Conservation (phyloP, 2,329 filamentous ascomycete genomes). For the Neonectria neomacrospora region DNA sequence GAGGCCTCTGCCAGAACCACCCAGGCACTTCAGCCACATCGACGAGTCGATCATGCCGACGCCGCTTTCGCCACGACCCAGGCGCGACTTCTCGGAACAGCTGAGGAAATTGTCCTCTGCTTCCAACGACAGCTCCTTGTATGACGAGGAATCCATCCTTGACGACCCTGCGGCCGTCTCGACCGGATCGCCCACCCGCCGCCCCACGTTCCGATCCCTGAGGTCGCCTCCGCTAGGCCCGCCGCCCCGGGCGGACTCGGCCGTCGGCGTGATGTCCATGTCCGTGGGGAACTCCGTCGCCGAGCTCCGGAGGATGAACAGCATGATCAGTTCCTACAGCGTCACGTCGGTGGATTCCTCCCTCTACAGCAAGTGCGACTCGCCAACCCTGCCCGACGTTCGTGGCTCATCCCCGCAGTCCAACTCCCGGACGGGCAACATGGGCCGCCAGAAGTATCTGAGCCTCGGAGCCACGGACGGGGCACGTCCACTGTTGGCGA, state of each 20-base stretch:
- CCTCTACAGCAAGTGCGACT: conserved; percentile 45
- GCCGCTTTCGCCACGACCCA: conserved; percentile 44
- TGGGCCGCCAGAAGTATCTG: conserved; percentile 60
- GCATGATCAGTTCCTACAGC: conserved; percentile 59
- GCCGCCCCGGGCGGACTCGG: conserved; percentile 19
- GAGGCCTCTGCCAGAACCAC: conserved; percentile 47
- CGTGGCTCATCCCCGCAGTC: conserved; percentile 50
- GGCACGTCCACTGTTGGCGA: conserved; percentile 16
- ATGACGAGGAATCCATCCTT: conserved; percentile 21
- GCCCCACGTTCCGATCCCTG: conserved; percentile 29
- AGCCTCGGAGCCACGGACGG: conserved; percentile 50
- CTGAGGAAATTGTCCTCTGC: conserved; percentile 39
- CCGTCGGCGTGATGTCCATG: conserved; percentile 41
- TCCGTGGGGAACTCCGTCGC: conserved; percentile 58
- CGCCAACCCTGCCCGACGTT: conserved; percentile 53
- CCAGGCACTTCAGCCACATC: conserved; percentile 41
- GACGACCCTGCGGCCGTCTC: conserved; percentile 34
- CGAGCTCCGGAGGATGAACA: conserved; percentile 69
- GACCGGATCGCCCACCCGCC: conserved; percentile 40
- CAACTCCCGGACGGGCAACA: conserved; percentile 46
- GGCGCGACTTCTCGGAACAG: conserved; percentile 32
- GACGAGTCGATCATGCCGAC: conserved; percentile 44
- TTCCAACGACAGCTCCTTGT: conserved; percentile 43
- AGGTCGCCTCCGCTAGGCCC: conserved; percentile 18
- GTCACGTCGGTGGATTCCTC: conserved; percentile 51